These are phyloP conservation scores for Pilobolus umbonatus DNA, from an alignment of 192 early-diverging fungal species.

Conservation along the genomic window DNA sequence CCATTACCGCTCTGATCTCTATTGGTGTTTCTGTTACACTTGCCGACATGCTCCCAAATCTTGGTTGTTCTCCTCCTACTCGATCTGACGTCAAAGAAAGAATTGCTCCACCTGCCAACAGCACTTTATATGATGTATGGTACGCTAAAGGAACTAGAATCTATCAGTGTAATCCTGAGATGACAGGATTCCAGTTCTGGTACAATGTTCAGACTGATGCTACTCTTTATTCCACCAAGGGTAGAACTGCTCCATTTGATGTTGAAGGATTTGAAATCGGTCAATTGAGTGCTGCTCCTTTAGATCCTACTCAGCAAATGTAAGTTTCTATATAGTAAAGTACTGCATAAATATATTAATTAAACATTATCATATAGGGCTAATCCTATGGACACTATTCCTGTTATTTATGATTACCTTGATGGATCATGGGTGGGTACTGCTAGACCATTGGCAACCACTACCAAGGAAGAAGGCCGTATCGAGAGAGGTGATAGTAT, in stretches of 20 bases:
- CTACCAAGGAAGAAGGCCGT: conserved; percentile 18
- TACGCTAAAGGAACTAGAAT: conserved; percentile 20
- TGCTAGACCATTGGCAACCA: conserved; percentile 8
- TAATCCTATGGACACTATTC: conserved; percentile 5
- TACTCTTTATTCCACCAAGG: conserved; percentile 15
- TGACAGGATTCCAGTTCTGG: conserved; percentile 19
- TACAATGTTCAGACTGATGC: conserved; percentile 30
- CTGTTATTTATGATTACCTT: conserved; percentile 12
- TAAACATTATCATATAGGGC: conserved; percentile 10
- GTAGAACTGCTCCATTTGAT: conserved; percentile 19
- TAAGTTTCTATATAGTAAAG: not conserved
- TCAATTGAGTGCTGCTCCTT: conserved; percentile 15
- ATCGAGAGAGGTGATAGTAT: conserved; percentile 14
- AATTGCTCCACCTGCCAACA: conserved; percentile 14
- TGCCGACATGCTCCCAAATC: conserved; percentile 12
- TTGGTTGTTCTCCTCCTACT: not conserved
- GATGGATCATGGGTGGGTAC: conserved; percentile 25
- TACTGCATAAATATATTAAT: not conserved
- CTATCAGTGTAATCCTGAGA: conserved; percentile 26
- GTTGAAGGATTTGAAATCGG: conserved; percentile 13
- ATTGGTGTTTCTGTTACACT: not conserved
- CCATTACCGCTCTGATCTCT: not conserved
- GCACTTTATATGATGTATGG: conserved; percentile 16
- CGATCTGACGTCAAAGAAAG: conserved; percentile 10
- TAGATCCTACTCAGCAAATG: conserved; percentile 19